Base-by-base conservation (phyloP, 805 yeast species). In the Candida cerambycidarum region DNA sequence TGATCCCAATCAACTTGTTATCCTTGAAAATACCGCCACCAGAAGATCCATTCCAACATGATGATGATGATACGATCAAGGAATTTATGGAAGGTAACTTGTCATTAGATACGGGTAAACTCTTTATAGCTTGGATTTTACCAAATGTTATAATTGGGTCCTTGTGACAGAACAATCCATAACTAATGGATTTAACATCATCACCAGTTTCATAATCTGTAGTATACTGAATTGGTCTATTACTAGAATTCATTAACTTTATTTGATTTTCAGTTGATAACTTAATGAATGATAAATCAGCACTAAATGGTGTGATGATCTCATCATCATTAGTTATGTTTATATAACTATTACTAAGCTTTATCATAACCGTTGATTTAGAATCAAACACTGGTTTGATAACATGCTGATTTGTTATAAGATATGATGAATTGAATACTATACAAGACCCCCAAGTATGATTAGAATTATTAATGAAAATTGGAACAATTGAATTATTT, bases 21-120 rank as follows among this genome's bases (percentile, higher is more conserved):
- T 50, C 36, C 1, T 43, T 28, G 32, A 70, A 62, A 2, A 73
- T 51, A 0, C 74, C 77, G 0, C 79, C 79, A 0, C 79, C 79
- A 1, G 76, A 69, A 3, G 78, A 73, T 1, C 79, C 79, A 41
- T 73, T 68, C 78, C 79, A 75, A 51, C 77, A 73, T 7, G 72
- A 59, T 0, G 75, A 58, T 0, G 77, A 67, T 1, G 73, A 55
- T 0, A 71, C 52, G 2, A 70, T 50, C 43, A 72, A 44, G 5
- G 47, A 40, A 2, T 36, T 23, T 18, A 16, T 10, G 4, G 21
- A n/a, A 7, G 29, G 29, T 25, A 5, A 25, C 13, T 11, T 11
- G 29, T 11, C 4, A 25, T 4, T 23, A n/a, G n/a, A n/a, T n/a
- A n/a, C n/a, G n/a, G 31, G 16, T 13, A 39, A 24, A 5, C 10